Conservation (phyloP, 345 rosid genomes). For the Ailanthus altissimus region DNA sequence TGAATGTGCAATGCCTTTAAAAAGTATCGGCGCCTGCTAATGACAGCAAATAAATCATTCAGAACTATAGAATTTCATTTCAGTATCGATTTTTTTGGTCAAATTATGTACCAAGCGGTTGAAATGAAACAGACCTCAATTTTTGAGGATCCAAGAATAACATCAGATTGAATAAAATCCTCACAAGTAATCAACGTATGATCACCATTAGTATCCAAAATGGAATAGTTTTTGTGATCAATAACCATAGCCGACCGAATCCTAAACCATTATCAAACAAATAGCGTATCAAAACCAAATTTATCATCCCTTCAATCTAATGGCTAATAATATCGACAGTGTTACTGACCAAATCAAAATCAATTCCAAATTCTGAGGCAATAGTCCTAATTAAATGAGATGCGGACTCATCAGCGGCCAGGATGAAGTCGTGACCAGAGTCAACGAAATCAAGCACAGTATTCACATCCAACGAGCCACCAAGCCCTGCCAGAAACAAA, state of each 20-base stretch:
- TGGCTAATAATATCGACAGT: background rate
- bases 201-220: constrained; percentile 53
- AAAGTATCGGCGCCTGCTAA: constrained; percentile 63
- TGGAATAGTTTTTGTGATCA: constrained; percentile 57
- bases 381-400: constrained; percentile 57
- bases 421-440: constrained; percentile 67
- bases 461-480: constrained; percentile 58
- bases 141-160: constrained; percentile 51
- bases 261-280: constrained; percentile 34
- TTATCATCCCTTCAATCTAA: background rate
- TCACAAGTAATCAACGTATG: constrained; percentile 63
- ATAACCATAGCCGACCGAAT: constrained; percentile 60
- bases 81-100: background rate
- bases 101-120: background rate
- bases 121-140: constrained; percentile 43
- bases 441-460: constrained; percentile 68
- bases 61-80: background rate
- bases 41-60: constrained; percentile 18
- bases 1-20: constrained; percentile 69
- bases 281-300: background rate
- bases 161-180: constrained; percentile 54
- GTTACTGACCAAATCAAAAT: constrained; percentile 63
- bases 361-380: constrained; percentile 68
- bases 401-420: constrained; percentile 65
- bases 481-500: constrained; percentile 39